These are phyloP conservation scores for Apiospora sp. DNA, from an alignment of 2,329 filamentous ascomycete genomes.

Conservation along the genomic window DNA sequence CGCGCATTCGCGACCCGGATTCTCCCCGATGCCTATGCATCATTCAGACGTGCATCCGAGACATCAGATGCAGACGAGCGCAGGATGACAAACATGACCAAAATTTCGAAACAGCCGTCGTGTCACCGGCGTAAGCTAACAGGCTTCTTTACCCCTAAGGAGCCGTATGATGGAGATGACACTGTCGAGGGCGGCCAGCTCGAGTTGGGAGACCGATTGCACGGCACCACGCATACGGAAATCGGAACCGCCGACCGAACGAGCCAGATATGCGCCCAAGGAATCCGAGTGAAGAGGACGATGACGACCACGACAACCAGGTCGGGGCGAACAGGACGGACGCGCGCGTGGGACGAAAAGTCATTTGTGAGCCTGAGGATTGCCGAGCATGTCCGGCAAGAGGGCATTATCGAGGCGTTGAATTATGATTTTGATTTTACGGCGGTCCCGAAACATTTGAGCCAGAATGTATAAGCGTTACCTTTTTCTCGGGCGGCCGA, in stretches of 20 bases:
- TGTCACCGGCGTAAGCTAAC: not conserved
- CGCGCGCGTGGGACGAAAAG: slow-evolving; percentile 10
- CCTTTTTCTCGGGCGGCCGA: not conserved
- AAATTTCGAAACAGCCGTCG: slow-evolving; percentile 5
- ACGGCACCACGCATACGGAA: slow-evolving; percentile 6
- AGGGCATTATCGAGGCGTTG: slow-evolving; percentile 18
- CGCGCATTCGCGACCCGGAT: slow-evolving; percentile 38
- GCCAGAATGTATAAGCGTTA: not conserved
- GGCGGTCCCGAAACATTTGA: not conserved
- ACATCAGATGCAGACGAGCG: slow-evolving; percentile 7
- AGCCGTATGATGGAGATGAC: not conserved
- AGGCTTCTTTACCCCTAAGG: not conserved
- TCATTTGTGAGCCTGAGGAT: slow-evolving; percentile 2
- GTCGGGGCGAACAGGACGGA: not conserved
- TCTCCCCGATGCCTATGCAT: slow-evolving; percentile 4
- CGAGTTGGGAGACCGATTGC: slow-evolving; percentile 3
- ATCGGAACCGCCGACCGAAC: not conserved
- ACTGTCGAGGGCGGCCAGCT: not conserved
- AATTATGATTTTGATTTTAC: slow-evolving; percentile 18
- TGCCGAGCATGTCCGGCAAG: slow-evolving; percentile 14
- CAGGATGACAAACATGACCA: slow-evolving; percentile 1
- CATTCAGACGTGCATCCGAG: slow-evolving; percentile 1
- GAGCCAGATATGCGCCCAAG: not conserved
- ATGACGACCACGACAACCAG: not conserved
- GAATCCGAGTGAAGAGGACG: slow-evolving; percentile 4